Evolutionary conservation across 768 basidiomycete species (phyloP), one percentile per base, ranked within the genome.

Genomic region (Mycena maculata): DNA sequence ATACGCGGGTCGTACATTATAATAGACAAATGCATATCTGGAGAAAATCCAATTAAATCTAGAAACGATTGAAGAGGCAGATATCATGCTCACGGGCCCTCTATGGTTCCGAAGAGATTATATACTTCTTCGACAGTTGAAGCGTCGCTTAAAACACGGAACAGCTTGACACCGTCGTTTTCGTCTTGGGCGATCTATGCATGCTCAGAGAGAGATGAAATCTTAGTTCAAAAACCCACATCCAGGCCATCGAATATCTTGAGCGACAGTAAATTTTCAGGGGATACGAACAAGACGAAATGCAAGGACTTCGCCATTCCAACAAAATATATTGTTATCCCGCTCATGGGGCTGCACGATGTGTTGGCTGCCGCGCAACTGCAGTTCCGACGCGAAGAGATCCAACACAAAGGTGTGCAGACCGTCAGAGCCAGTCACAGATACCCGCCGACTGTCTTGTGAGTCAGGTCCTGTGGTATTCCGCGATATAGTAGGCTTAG

Each of bases 21-120:
- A 95, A 74, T 88, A 94, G 1, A 90, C 87, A 69, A 95, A 89
- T 0, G 93, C 94, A 76, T 94, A 94, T 52, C 92, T 94, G 70
- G 56, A 28, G 20, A 18, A 30, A 20, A 36, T 3, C 12, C 1
- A 22, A 28, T 54, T 50, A 59, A 44, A 16, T 45, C n/a, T 20
- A 18, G 60, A 55, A 50, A 50, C 33, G 18, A 41, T 47, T 5
- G n/a, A 9, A 7, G 30, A n/a, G 25, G 9, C 60, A 31, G 44
- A 36, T n/a, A 48, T 2, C 42, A 60, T 65, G 39, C 93, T 81
- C 79, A 96, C 89, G 95, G 95, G 59, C 95, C 95, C 74, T 96
- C 94, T 18, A 95, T 81, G 28, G 69, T 76, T 25, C 85, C 87
- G 44, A 96, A 81, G 0, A 89, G 71, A 50, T 80, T 75, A 27